Conservation (phyloP, 768 basidiomycete species). For the Tricholoma sp. region DNA sequence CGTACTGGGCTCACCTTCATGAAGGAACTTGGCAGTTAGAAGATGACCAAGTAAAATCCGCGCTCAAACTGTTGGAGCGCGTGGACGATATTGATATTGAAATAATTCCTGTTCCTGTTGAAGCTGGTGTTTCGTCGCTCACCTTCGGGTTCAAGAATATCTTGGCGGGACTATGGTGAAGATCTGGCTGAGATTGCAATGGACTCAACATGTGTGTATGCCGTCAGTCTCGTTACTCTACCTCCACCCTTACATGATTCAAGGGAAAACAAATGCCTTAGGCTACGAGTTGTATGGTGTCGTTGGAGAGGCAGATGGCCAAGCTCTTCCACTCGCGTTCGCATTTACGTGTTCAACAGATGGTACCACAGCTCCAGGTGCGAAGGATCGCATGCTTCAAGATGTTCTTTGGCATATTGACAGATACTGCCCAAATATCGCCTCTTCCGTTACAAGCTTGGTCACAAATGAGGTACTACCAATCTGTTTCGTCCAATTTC, state of each 20-base stretch:
- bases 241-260: background rate
- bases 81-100: background rate
- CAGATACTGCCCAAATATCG: conserved; percentile 14
- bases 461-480: no score
- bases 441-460: no score
- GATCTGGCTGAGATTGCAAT: conserved; percentile 1
- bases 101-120: background rate
- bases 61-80: background rate
- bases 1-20: conserved; percentile 1
- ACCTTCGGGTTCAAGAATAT: conserved; percentile 1
- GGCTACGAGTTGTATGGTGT: conserved; percentile 2
- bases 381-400: conserved; percentile 18
- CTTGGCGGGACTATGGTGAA: background rate
- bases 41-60: conserved; percentile 1
- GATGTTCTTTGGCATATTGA: conserved; percentile 13
- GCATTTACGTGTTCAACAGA: conserved; percentile 16
- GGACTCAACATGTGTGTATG: conserved; percentile 1
- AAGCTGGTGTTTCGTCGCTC: conserved; percentile 2
- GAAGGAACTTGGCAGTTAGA: conserved; percentile 1
- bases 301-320: conserved; percentile 1
- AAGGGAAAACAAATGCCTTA: conserved; percentile 2
- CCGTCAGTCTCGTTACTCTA: background rate
- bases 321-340: conserved; percentile 9
- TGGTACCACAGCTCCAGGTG: conserved; percentile 13
- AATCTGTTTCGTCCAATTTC: no score